These are phyloP conservation scores for Alternaria infectoria DNA, from an alignment of 2,329 filamentous ascomycete genomes.

Conservation along the genomic window DNA sequence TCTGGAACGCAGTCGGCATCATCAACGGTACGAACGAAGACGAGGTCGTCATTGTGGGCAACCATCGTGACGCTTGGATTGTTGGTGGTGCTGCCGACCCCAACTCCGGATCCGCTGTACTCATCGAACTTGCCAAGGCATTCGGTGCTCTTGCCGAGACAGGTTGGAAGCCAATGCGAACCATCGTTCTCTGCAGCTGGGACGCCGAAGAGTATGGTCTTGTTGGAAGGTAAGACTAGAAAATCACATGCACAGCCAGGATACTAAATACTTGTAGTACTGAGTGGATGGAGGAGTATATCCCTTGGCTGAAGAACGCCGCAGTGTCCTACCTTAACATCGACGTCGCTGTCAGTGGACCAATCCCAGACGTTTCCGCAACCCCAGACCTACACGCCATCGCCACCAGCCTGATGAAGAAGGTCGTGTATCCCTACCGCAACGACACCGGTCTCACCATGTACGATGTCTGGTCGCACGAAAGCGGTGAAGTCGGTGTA, in stretches of 20 bases:
- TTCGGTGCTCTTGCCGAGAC: conserved; percentile 55
- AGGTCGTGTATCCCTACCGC: conserved; percentile 50
- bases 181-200: conserved; percentile 55
- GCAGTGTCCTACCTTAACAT: conserved; percentile 60
- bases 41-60: conserved; percentile 61
- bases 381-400: conserved; percentile 52
- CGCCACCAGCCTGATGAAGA: conserved; percentile 47
- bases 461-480: conserved; percentile 54
- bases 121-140: conserved; percentile 59
- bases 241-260: not conserved
- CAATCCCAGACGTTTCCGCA: conserved; percentile 47
- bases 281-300: conserved; percentile 59
- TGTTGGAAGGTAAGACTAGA: conserved; percentile 38
- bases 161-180: conserved; percentile 61
- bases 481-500: conserved; percentile 48
- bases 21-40: conserved; percentile 69
- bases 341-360: conserved; percentile 57
- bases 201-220: conserved; percentile 52
- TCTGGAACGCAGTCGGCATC: conserved; percentile 78
- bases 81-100: conserved; percentile 61
- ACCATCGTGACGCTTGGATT: conserved; percentile 63
- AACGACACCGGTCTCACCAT: conserved; percentile 49
- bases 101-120: conserved; percentile 57
- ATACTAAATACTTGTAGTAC: conserved; percentile 39
- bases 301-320: conserved; percentile 54